Base-by-base conservation (phyloP, 345 rosid genomes). In the Lepidium aucheri region DNA sequence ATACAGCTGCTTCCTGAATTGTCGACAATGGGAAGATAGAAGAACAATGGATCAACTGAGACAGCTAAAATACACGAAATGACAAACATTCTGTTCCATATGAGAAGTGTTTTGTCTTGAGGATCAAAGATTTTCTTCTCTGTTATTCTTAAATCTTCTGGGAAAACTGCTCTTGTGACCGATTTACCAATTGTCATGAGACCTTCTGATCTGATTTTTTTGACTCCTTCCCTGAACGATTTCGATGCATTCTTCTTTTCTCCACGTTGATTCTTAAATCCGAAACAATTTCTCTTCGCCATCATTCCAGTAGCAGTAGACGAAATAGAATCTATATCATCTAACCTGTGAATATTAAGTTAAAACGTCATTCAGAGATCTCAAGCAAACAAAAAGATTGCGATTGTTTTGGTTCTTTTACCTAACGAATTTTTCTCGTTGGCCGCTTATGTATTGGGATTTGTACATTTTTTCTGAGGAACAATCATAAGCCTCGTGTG, bases 71-170 rank as follows among this genome's bases (percentile, higher is more conserved):
- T 85, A 69, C 97, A 91, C 4, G 89, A 77, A 8, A 88, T 81
- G 59, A 88, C 83, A 38, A 90, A 86, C 40, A 88, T 79, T 78
- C 84, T 84, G 71, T 88, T 90, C 97, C 95, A 90, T 28, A 88
- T 17, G 56, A 84, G 75, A 28, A 91, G 84, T 22, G 97, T 83
- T 59, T 81, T 85, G 80, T 91, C 93, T 54, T 88, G 97, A 59
- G 97, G 97, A 49, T 91, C 96, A 44, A 86, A 83, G 35, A 88
- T 77, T 76, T 66, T 83, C 41, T 76, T 85, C 63, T 91, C 85
- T 10, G 91, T 78, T 9, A 88, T 92, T 63, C 77, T 79, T 17
- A 91, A 95, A 65, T 88, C 93, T 64, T 88, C 91, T 0, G 93
- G 97, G 67, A 91, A 85, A 34, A 91, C 83, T 0, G 82, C 92